These are phyloP conservation scores for Candida taoyuanica DNA, from an alignment of 805 yeast species.

Conservation along the genomic window DNA sequence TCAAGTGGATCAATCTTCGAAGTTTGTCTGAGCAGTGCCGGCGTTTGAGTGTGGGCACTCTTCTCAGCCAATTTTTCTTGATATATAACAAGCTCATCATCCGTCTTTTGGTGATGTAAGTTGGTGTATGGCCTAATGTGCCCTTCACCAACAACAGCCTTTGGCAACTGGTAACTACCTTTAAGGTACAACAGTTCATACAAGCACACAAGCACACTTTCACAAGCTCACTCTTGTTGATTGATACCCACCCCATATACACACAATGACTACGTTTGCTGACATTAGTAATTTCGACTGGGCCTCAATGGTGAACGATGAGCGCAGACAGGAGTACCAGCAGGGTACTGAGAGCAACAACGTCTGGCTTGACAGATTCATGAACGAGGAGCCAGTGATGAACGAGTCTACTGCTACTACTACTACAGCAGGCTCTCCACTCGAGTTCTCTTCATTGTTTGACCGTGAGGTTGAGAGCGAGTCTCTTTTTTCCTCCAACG, in stretches of 20 bases:
- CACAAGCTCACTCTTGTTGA: neutral
- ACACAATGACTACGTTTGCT: constrained; percentile 21
- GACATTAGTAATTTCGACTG: constrained; percentile 25
- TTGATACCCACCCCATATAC: neutral
- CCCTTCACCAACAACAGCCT: neutral
- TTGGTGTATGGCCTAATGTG: neutral
- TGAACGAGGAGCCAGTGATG: constrained; percentile 13
- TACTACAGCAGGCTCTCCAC: constrained; percentile 22
- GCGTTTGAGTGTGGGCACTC: neutral
- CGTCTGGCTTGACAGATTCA: constrained; percentile 24
- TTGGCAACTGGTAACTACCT: neutral
- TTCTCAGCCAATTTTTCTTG: neutral
- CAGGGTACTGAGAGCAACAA: constrained; percentile 15
- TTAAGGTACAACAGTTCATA: neutral
- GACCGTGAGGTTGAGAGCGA: constrained; percentile 18
- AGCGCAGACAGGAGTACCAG: constrained; percentile 10
- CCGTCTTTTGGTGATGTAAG: neutral
- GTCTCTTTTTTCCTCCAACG: constrained; percentile 24
- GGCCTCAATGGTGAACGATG: constrained; percentile 20
- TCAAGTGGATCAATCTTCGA: neutral
- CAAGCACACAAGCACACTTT: neutral
- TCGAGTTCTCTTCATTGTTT: constrained; percentile 27
- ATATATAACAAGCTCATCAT: neutral
- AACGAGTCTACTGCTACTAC: constrained; percentile 9
- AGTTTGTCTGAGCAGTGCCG: too few relatives aligned